Percentiles rank a stretch among this genome's conserved stretches.
Evolutionary conservation across 129 eudicot genomes (phyloP).

Genomic region (Flaveria linearis): DNA sequence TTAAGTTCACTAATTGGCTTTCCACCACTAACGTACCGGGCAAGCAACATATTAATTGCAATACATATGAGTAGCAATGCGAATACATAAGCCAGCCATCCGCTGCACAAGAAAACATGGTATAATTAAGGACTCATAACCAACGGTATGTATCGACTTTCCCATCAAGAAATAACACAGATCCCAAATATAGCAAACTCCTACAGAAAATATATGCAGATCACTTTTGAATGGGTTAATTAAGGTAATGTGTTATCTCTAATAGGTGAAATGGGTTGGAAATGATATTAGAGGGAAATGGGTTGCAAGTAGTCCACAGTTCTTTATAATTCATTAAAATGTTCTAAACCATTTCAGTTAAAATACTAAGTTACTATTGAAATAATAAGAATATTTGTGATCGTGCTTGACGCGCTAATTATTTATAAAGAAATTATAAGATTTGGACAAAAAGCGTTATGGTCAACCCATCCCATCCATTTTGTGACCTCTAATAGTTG

Average conservation of each 20-base stretch:
- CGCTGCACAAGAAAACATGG: conserved; percentile 47
- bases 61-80: conserved; percentile 47
- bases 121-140: conserved; percentile 10
- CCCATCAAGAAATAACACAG: background rate
- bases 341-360: background rate
- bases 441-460: background rate
- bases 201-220: background rate
- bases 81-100: conserved; percentile 70
- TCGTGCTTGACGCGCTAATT: background rate
- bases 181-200: conserved; percentile 4
- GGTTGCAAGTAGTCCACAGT: background rate
- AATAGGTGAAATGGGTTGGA: background rate
- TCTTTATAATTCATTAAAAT: background rate
- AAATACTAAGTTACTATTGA: background rate
- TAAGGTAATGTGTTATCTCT: background rate
- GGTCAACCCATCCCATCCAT: background rate
- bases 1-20: conserved; percentile 55
- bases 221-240: background rate
- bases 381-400: background rate
- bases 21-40: conserved; percentile 49
- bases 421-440: background rate
- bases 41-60: conserved; percentile 63
- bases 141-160: background rate
- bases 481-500: background rate
- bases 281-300: background rate